phyloP scores from a whole-genome alignment of 2,329 filamentous ascomycete genomes.

The Alternaria sp. region DNA sequence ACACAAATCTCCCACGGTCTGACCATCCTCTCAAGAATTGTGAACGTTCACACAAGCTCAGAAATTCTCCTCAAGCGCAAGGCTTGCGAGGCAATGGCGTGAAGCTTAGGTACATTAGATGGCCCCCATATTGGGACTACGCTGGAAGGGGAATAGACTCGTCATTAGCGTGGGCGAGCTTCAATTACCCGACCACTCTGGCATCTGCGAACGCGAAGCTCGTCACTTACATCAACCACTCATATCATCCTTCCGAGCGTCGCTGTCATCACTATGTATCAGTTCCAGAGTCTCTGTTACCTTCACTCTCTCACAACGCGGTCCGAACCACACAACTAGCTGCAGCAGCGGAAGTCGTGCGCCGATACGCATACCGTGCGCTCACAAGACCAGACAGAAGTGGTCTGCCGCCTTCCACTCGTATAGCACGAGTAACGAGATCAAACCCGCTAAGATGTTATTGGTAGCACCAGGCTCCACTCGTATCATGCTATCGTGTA shows the following conservation, averaged over 20 bases:
- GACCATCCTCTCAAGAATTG: background rate
- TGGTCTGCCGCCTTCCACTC: background rate
- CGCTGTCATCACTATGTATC: background rate
- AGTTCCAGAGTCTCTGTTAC: background rate
- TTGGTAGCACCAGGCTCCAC: background rate
- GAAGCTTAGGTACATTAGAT: constrained; percentile 20
- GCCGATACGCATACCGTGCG: background rate
- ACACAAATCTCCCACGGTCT: too few relatives aligned
- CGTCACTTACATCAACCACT: constrained; percentile 20
- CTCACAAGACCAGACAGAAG: background rate
- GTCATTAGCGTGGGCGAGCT: constrained; percentile 4
- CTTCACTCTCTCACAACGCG: background rate
- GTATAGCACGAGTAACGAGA: background rate
- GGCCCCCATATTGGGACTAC: constrained; percentile 5
- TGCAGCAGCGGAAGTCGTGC: background rate
- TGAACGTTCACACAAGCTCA: constrained; percentile 21
- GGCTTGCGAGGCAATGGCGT: constrained; percentile 13
- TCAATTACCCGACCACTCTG: constrained; percentile 21
- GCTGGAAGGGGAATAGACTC: constrained; percentile 1
- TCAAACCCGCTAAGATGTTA: background rate
- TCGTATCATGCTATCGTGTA: background rate
- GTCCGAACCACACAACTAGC: background rate
- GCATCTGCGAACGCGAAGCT: constrained; percentile 14
- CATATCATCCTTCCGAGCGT: constrained; percentile 1
- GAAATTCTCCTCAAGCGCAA: constrained; percentile 15